A percentile compares a stretch with the other conserved stretches of the same genome.
Conservation (phyloP, 2,329 filamentous ascomycete genomes). For the Scedosporium aurantiacum region DNA sequence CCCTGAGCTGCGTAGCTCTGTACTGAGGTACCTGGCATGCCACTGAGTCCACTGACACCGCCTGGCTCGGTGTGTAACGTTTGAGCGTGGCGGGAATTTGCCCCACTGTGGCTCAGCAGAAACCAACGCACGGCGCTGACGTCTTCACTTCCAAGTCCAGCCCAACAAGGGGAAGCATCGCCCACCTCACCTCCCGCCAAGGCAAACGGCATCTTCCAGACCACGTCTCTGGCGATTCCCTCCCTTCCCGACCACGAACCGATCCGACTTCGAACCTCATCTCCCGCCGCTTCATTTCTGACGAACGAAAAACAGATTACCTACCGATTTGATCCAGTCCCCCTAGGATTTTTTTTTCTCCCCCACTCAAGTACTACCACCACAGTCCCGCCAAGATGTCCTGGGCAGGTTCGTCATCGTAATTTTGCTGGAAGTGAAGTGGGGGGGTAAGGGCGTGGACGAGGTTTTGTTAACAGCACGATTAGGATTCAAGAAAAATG, state of each 20-base stretch:
- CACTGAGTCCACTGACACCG: not conserved
- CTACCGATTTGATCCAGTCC: not conserved
- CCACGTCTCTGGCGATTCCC: not conserved
- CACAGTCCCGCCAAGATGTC: conserved; percentile 40
- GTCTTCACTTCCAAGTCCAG: not conserved
- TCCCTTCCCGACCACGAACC: not conserved
- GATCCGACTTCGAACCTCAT: not conserved
- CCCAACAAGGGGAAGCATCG: not conserved
- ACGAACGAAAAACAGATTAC: not conserved
- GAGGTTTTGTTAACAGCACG: conserved; percentile 19
- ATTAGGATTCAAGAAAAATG: conserved; percentile 61
- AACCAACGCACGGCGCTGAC: not conserved
- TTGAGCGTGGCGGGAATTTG: not conserved
- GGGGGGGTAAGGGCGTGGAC: conserved; percentile 16
- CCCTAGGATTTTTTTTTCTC: not conserved
- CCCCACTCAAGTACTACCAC: not conserved
- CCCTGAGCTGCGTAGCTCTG: not conserved
- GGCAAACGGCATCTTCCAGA: not conserved
- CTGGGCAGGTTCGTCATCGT: conserved; percentile 49
- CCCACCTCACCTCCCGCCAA: not conserved
- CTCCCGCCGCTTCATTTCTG: not conserved
- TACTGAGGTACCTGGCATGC: not conserved
- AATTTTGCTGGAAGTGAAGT: conserved; percentile 2
- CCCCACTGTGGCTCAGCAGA: conserved; percentile 6
- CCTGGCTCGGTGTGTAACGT: not conserved